Evolutionary conservation across 805 yeast species (phyloP).

Genomic region (Kodamaea neixiangensis): DNA sequence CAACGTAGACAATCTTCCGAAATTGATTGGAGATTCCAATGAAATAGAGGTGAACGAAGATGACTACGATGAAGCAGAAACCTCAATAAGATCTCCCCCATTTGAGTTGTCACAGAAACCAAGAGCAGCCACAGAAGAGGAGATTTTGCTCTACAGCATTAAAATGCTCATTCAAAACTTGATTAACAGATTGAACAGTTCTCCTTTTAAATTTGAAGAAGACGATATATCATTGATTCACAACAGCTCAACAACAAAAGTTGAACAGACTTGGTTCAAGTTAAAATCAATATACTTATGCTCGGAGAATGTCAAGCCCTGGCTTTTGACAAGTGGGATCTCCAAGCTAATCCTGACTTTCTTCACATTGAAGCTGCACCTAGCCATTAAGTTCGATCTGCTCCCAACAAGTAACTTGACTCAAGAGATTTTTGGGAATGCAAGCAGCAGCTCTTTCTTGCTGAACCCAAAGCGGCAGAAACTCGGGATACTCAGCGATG

Average conservation of each 20-base stretch:
- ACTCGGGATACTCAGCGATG: slow-evolving; percentile 20
- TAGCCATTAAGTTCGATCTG: slow-evolving; percentile 4
- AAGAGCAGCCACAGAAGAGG: slow-evolving; percentile 6
- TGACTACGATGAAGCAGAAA: slow-evolving; percentile 12
- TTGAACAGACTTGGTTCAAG: slow-evolving; percentile 24
- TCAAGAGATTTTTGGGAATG: slow-evolving; percentile 2
- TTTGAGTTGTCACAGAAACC: neutral
- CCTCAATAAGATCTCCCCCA: slow-evolving; percentile 11
- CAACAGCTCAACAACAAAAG: neutral
- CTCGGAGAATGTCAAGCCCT: slow-evolving; percentile 26
- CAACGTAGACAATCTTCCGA: slow-evolving; percentile 24
- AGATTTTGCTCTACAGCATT: slow-evolving; percentile 20
- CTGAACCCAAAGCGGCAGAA: slow-evolving; percentile 25
- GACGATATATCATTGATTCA: slow-evolving; percentile 16
- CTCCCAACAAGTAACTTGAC: neutral
- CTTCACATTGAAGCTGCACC: slow-evolving; percentile 24
- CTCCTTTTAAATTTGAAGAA: slow-evolving; percentile 13
- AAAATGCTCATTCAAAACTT: slow-evolving; percentile 26
- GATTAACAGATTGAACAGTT: slow-evolving; percentile 16
- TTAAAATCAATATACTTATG: slow-evolving; percentile 24
- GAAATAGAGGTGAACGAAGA: neutral
- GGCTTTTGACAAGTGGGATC: slow-evolving; percentile 45
- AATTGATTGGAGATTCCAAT: slow-evolving; percentile 23
- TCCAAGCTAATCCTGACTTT: slow-evolving; percentile 31
- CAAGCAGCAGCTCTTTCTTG: neutral